Evolutionary conservation across 2,329 filamentous ascomycete genomes (phyloP).

Genomic region (Scolecobasidium constrictum): DNA sequence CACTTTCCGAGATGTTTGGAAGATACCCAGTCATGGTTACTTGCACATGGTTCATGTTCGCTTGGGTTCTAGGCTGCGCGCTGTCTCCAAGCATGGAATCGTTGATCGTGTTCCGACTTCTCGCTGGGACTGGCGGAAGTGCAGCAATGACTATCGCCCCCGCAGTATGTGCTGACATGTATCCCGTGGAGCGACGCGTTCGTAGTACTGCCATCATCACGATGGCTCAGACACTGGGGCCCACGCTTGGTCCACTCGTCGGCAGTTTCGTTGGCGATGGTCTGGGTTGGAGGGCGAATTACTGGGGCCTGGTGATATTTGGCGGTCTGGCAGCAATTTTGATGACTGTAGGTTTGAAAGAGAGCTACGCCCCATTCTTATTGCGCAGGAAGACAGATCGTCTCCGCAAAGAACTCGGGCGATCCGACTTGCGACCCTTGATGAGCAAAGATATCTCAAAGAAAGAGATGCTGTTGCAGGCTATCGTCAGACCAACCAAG

Average conservation of each 20-base stretch:
- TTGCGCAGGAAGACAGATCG: slow-evolving; percentile 12
- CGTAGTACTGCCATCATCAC: neutral
- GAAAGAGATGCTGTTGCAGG: neutral
- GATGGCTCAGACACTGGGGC: slow-evolving; percentile 6
- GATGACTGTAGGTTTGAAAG: slow-evolving; percentile 13
- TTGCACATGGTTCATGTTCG: slow-evolving; percentile 6
- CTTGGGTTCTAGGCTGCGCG: slow-evolving; percentile 7
- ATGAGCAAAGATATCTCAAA: slow-evolving; percentile 1
- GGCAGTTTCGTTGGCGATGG: neutral
- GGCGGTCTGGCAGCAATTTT: slow-evolving; percentile 11
- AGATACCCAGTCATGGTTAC: slow-evolving; percentile 4
- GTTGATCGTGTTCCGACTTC: slow-evolving; percentile 9
- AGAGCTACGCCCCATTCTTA: slow-evolving; percentile 13
- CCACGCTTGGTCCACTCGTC: neutral
- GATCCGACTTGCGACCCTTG: slow-evolving; percentile 13
- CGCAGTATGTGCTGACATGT: slow-evolving; percentile 9
- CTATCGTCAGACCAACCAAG: slow-evolving; percentile 13
- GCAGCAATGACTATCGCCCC: slow-evolving; percentile 8
- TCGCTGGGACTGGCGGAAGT: slow-evolving; percentile 8
- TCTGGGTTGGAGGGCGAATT: slow-evolving; percentile 3
- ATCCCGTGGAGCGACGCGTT: slow-evolving; percentile 4
- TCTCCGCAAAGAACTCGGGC: slow-evolving; percentile 12
- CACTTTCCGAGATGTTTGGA: slow-evolving; percentile 11
- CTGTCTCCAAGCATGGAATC: slow-evolving; percentile 5
- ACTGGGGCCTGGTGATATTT: slow-evolving; percentile 14